Conservation (phyloP, 2,329 filamentous ascomycete genomes). For the Sclerotinia nivalis region DNA sequence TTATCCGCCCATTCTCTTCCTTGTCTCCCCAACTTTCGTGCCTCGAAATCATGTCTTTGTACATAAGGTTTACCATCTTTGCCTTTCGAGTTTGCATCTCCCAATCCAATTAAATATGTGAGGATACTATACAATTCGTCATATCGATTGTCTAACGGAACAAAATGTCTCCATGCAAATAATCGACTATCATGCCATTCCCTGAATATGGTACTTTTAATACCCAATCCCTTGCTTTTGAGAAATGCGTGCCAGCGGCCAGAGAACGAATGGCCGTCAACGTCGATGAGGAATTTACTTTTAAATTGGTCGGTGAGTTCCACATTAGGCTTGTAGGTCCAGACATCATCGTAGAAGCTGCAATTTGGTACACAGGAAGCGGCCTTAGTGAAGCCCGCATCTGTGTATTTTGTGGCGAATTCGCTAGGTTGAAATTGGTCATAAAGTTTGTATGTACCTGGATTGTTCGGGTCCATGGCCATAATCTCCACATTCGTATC, state of each 20-base stretch:
- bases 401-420: conserved; percentile 40
- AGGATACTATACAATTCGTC: conserved; percentile 71
- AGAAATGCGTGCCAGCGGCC: conserved; percentile 71
- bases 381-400: conserved; percentile 43
- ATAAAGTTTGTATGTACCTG: conserved; percentile 45
- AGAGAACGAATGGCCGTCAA: conserved; percentile 74
- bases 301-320: conserved; percentile 58
- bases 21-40: conserved; percentile 62
- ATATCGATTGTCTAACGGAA: conserved; percentile 75
- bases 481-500: conserved; percentile 44
- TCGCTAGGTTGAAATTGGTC: conserved; percentile 47
- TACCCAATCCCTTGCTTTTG: conserved; percentile 65
- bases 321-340: conserved; percentile 53
- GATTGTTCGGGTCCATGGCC: conserved; percentile 40
- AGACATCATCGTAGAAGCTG: conserved; percentile 50
- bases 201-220: conserved; percentile 76
- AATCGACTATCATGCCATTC: conserved; percentile 81
- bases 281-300: conserved; percentile 70
- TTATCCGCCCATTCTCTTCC: conserved; percentile 71
- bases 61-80: conserved; percentile 47
- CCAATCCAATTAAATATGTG: conserved; percentile 71
- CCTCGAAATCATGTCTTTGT: conserved; percentile 53
- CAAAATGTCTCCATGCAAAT: conserved; percentile 77
- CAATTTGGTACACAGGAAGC: conserved; percentile 50
- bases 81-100: conserved; percentile 50